phyloP scores from a whole-genome alignment of 208 protist species.

The Crithidia bombi region DNA sequence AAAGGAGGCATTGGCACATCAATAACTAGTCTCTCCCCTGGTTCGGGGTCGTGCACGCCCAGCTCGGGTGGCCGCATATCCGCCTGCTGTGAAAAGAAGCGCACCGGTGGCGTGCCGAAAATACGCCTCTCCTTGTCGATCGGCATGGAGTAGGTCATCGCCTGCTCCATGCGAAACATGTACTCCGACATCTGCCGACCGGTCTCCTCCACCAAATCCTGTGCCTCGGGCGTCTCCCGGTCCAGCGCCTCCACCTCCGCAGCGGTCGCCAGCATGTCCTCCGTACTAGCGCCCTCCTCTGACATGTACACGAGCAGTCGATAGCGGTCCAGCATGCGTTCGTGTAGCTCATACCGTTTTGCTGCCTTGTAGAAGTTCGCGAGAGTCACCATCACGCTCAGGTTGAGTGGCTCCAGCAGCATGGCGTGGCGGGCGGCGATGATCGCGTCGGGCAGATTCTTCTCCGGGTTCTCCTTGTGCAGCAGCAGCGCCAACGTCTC shows the following conservation, averaged over 20 bases:
- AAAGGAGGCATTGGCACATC: background rate
- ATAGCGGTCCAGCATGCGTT: conserved; percentile 82
- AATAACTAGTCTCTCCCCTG: background rate
- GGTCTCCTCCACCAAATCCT: conserved; percentile 41
- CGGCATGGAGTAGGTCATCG: conserved; percentile 70
- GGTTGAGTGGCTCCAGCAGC: conserved; percentile 62
- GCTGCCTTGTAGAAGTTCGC: conserved; percentile 80
- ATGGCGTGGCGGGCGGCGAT: conserved; percentile 66
- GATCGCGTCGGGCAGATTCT: conserved; percentile 60
- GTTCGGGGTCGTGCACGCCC: background rate
- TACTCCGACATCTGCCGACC: conserved; percentile 38
- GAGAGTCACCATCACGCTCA: conserved; percentile 56
- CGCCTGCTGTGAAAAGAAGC: conserved; percentile 21
- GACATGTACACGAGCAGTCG: conserved; percentile 62
- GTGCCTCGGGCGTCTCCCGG: conserved; percentile 26
- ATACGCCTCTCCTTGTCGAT: conserved; percentile 60
- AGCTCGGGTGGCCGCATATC: conserved; percentile 27
- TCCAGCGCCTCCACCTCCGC: conserved; percentile 63
- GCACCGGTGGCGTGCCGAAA: conserved; percentile 29
- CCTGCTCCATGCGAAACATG: conserved; percentile 53
- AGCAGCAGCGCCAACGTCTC: conserved; percentile 68
- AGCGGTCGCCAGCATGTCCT: conserved; percentile 56
- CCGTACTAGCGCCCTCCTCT: conserved; percentile 54
- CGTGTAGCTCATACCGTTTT: conserved; percentile 51
- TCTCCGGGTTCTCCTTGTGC: conserved; percentile 60